These are phyloP conservation scores for Whalleya microplaca DNA, from an alignment of 2,329 filamentous ascomycete species.

Conservation along the genomic window DNA sequence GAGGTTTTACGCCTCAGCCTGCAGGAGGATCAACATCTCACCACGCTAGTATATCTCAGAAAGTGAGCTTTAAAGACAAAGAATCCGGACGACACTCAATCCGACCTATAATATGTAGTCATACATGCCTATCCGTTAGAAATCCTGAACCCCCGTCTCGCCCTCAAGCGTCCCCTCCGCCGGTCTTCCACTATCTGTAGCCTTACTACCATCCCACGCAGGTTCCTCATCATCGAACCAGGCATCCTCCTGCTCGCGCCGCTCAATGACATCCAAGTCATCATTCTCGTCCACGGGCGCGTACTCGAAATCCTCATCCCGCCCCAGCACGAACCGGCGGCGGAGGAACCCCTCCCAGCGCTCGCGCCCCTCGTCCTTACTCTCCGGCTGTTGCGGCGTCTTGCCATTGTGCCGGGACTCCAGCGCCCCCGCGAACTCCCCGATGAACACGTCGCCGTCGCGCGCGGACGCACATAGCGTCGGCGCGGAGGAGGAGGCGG, in stretches of 20 bases:
- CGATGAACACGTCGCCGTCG: conserved; percentile 27
- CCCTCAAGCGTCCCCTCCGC: conserved; percentile 43
- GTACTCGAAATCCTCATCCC: conserved; percentile 82
- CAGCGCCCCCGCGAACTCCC: conserved; percentile 23
- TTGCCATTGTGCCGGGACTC: conserved; percentile 15
- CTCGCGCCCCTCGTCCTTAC: conserved; percentile 66
- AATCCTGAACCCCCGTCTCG: conserved; percentile 75
- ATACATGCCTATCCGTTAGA: conserved; percentile 44
- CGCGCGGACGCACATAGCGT: conserved; percentile 12
- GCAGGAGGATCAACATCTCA: no score
- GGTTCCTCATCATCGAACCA: conserved; percentile 84
- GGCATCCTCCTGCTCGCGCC: conserved; percentile 67
- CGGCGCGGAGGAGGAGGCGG: not conserved
- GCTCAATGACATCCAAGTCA: conserved; percentile 67
- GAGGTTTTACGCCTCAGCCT: no score
- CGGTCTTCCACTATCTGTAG: conserved; percentile 17
- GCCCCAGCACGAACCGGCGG: conserved; percentile 73
- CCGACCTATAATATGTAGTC: no score
- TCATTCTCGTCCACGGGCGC: conserved; percentile 69
- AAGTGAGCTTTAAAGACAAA: no score
- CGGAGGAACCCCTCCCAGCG: conserved; percentile 76
- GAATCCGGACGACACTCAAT: no score
- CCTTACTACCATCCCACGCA: conserved; percentile 56
- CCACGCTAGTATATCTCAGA: no score
- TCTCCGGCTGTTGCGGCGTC: conserved; percentile 44